Percentiles rank a stretch among this genome's conserved stretches.
Conservation (phyloP, 2,329 filamentous ascomycete species). For the Alternaria arbusti region DNA sequence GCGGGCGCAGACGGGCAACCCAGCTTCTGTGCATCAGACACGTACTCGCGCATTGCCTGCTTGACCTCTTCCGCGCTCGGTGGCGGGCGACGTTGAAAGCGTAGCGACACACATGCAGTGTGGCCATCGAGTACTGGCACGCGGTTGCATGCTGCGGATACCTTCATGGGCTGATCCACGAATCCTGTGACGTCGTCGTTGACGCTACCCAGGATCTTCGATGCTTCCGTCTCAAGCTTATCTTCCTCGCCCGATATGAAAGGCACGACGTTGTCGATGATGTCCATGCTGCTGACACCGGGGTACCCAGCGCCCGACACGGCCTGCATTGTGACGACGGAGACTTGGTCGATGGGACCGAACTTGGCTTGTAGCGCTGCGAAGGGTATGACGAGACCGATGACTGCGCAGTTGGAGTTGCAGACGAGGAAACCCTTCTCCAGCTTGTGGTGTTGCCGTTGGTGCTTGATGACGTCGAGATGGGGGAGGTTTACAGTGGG, state of each 20-base stretch:
- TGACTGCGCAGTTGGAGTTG: slow-evolving; percentile 98
- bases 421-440: slow-evolving; percentile 91
- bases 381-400: slow-evolving; percentile 93
- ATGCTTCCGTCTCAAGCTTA: slow-evolving; percentile 92
- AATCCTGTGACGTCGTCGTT: slow-evolving; percentile 76
- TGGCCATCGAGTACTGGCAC: slow-evolving; percentile 96
- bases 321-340: slow-evolving; percentile 93
- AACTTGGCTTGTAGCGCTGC: slow-evolving; percentile 87
- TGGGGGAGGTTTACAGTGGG: slow-evolving; percentile 93
- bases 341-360: slow-evolving; percentile 76
- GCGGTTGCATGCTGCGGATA: slow-evolving; percentile 89
- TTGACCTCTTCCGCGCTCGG: slow-evolving; percentile 79
- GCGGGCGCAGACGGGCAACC: slow-evolving; percentile 87
- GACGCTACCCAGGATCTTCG: slow-evolving; percentile 86
- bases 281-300: slow-evolving; percentile 89
- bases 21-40: slow-evolving; percentile 79
- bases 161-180: slow-evolving; percentile 75
- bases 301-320: slow-evolving; percentile 92
- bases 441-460: slow-evolving; percentile 74
- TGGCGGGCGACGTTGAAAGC: slow-evolving; percentile 76
- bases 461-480: slow-evolving; percentile 86
- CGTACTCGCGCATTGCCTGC: slow-evolving; percentile 79
- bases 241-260: slow-evolving; percentile 94
- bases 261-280: slow-evolving; percentile 94
- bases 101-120: slow-evolving; percentile 88